These are phyloP conservation scores for Trematosphaeria pertusa DNA, from an alignment of 2,329 filamentous ascomycete species.

Conservation along the genomic window DNA sequence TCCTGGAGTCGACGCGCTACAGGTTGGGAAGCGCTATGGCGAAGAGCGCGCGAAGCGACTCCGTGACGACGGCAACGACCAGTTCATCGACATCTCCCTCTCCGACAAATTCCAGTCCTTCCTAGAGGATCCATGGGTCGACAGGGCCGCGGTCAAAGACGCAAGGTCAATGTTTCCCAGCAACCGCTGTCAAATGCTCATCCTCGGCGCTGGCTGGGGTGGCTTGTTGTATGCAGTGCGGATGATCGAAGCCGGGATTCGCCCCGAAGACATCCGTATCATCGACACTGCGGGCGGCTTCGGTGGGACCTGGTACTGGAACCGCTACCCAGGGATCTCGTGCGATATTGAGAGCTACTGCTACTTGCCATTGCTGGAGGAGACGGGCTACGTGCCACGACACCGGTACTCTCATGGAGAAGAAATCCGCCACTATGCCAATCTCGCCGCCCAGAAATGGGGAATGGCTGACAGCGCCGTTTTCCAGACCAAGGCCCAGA, in stretches of 20 bases:
- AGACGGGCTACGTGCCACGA: conserved; percentile 64
- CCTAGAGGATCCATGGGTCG: conserved; percentile 21
- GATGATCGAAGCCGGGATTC: conserved; percentile 47
- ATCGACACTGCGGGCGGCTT: conserved; percentile 55
- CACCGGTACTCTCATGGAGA: conserved; percentile 53
- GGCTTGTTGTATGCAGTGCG: conserved; percentile 50
- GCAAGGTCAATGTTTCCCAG: conserved; percentile 14
- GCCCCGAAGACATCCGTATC: conserved; percentile 45
- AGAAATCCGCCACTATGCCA: conserved; percentile 55
- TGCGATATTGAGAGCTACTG: conserved; percentile 67
- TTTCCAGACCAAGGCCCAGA: conserved; percentile 27
- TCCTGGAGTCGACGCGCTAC: conserved; percentile 15
- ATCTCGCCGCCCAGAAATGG: conserved; percentile 47
- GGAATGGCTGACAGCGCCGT: conserved; percentile 47
- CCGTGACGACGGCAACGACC: conserved; percentile 15
- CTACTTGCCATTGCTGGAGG: conserved; percentile 68
- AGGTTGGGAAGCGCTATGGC: conserved; percentile 19
- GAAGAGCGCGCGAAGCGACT: conserved; percentile 25
- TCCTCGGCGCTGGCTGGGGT: conserved; percentile 51
- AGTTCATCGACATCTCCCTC: conserved; percentile 21
- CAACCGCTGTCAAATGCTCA: conserved; percentile 33
- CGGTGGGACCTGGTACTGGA: conserved; percentile 59
- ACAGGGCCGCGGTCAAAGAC: conserved; percentile 12
- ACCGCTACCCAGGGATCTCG: conserved; percentile 55
- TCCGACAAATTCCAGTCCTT: conserved; percentile 15